These are phyloP conservation scores for Colletotrichum sp. DNA, from an alignment of 2,329 filamentous ascomycete species.

Conservation along the genomic window DNA sequence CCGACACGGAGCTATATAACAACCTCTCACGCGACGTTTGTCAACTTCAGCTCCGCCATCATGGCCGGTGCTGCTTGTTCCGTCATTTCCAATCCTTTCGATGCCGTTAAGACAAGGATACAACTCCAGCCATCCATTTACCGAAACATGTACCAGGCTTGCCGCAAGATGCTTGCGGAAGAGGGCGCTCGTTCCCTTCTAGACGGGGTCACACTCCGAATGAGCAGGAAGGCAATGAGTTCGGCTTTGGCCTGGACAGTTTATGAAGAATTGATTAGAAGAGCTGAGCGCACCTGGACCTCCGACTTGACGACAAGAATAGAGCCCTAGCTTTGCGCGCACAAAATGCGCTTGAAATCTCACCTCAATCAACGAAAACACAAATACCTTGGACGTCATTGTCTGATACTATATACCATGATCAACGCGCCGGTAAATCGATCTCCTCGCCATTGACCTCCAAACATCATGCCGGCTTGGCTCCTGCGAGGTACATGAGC, in stretches of 20 bases:
- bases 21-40: conserved; percentile 21
- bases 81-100: conserved; percentile 92
- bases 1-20: not conserved
- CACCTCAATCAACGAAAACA: not conserved
- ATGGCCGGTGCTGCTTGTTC: conserved; percentile 84
- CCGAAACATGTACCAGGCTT: conserved; percentile 80
- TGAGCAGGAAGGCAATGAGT: conserved; percentile 90
- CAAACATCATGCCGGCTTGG: conserved; percentile 40
- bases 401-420: not conserved
- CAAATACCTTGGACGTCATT: not conserved
- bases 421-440: not conserved
- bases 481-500: conserved; percentile 64
- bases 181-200: conserved; percentile 84
- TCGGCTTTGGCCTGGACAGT: conserved; percentile 97
- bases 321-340: conserved; percentile 2
- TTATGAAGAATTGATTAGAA: conserved; percentile 89
- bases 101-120: conserved; percentile 93
- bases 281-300: conserved; percentile 53
- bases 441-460: not conserved
- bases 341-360: not conserved
- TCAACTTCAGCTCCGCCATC: conserved; percentile 84
- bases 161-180: conserved; percentile 77
- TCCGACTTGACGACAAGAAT: not conserved
- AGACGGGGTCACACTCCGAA: conserved; percentile 84
- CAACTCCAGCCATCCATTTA: conserved; percentile 88